A percentile compares a stretch with the other conserved stretches of the same genome.
These are phyloP conservation scores for Lactarius tabidus DNA, from an alignment of 768 basidiomycete species.

Conservation along the genomic window DNA sequence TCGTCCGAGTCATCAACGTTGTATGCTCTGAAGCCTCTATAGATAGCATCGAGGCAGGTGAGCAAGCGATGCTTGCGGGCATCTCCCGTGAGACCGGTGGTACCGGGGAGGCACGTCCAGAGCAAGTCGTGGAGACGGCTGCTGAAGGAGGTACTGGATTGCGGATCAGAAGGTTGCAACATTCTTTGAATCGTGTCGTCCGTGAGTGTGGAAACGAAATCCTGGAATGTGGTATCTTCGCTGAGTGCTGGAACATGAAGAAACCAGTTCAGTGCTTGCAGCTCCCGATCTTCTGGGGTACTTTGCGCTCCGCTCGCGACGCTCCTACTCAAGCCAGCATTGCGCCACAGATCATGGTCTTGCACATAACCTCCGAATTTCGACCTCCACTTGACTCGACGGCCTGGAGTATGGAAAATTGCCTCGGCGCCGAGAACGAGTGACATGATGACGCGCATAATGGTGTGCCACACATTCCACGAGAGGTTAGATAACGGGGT, in stretches of 20 bases:
- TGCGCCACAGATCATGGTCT: neutral
- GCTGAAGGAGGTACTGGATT: neutral
- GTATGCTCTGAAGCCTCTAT: neutral
- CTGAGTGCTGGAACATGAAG: neutral
- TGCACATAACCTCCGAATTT: neutral
- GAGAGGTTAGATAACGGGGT: slow-evolving; percentile 11
- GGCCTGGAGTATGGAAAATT: neutral
- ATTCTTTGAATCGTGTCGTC: neutral
- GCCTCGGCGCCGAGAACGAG: neutral
- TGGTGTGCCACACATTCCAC: slow-evolving; percentile 2
- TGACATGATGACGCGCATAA: neutral
- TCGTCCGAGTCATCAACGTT: neutral
- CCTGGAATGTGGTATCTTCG: neutral
- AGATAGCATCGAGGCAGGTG: neutral
- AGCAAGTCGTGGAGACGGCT: neutral
- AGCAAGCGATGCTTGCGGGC: neutral
- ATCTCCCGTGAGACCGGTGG: neutral
- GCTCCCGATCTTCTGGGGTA: neutral
- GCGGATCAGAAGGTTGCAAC: neutral
- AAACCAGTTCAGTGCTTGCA: neutral
- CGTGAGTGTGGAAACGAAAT: neutral
- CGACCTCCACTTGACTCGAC: neutral
- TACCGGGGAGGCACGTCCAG: neutral
- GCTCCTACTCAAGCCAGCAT: neutral
- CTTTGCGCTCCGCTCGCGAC: neutral